These are phyloP conservation scores for Rhododendron ferrugineum DNA, from an alignment of 148 eudicot species.

Conservation along the genomic window DNA sequence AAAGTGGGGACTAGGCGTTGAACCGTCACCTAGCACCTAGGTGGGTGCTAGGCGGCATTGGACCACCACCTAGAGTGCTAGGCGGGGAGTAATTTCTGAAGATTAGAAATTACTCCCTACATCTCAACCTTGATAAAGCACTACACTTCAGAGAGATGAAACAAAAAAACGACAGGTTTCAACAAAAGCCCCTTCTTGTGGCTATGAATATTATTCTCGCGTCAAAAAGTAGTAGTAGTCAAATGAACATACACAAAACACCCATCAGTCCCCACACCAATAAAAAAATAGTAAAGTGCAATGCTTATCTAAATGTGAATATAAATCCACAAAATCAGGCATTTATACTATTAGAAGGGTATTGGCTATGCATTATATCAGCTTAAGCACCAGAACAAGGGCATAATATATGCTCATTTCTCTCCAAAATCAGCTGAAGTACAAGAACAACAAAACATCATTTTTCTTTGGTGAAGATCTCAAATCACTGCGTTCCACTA, in stretches of 20 bases:
- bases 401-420: not conserved
- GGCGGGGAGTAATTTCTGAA: too few relatives aligned
- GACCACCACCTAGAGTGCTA: too few relatives aligned
- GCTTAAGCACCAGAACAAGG: not conserved
- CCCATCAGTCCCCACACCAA: not conserved
- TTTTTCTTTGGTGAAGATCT: not conserved
- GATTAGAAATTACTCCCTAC: not conserved
- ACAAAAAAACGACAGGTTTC: not conserved
- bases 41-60: too few relatives aligned
- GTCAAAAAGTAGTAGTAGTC: not conserved
- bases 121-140: not conserved
- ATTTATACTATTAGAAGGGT: not conserved
- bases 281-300: not conserved
- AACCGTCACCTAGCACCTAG: too few relatives aligned
- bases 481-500: slow-evolving; percentile 3
- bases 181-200: not conserved
- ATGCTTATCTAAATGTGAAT: not conserved
- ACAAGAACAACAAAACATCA: not conserved
- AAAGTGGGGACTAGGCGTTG: too few relatives aligned
- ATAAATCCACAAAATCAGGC: not conserved
- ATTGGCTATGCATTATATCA: not conserved
- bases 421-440: not conserved
- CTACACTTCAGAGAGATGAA: not conserved
- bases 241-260: not conserved
- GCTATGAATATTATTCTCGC: not conserved